Conservation (phyloP, 768 basidiomycete species). For the Paxillus ammoniavirescens region DNA sequence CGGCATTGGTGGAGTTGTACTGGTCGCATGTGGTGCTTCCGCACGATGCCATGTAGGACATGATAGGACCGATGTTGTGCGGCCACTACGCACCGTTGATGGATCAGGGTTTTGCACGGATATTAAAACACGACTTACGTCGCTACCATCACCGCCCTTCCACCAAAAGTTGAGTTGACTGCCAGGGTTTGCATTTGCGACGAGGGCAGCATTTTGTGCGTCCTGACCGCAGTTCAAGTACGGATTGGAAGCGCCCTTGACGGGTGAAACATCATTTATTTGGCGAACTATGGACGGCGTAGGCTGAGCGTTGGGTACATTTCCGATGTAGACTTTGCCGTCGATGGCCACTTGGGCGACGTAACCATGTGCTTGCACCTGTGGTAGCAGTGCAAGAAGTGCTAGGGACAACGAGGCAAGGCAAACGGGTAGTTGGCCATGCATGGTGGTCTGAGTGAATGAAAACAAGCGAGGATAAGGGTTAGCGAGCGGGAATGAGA, state of each 20-base stretch:
- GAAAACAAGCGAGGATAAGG: not conserved
- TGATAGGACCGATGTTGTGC: constrained; percentile 64
- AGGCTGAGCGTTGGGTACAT: constrained; percentile 39
- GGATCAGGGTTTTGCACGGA: not conserved
- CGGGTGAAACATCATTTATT: constrained; percentile 42
- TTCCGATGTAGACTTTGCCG: constrained; percentile 43
- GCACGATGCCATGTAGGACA: constrained; percentile 75
- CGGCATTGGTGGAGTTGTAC: constrained; percentile 54
- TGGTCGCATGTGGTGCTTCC: constrained; percentile 54
- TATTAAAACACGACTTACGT: constrained; percentile 23
- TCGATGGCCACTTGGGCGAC: constrained; percentile 42
- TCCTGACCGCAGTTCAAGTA: constrained; percentile 60
- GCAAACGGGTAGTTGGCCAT: not conserved
- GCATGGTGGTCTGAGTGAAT: constrained; percentile 7
- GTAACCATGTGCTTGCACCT: constrained; percentile 44
- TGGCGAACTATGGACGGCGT: constrained; percentile 44
- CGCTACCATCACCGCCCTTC: constrained; percentile 43
- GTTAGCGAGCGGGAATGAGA: not conserved
- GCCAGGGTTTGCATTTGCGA: constrained; percentile 59
- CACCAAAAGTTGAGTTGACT: constrained; percentile 55
- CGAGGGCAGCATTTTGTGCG: constrained; percentile 47
- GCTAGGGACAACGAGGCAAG: constrained; percentile 1
- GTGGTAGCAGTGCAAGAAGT: constrained; percentile 11
- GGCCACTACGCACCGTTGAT: constrained; percentile 37
- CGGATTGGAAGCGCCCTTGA: constrained; percentile 57